Evolutionary conservation across 2,329 filamentous ascomycete genomes (phyloP), one percentile per base, ranked within the genome.

Genomic region (Fusarium sp.): DNA sequence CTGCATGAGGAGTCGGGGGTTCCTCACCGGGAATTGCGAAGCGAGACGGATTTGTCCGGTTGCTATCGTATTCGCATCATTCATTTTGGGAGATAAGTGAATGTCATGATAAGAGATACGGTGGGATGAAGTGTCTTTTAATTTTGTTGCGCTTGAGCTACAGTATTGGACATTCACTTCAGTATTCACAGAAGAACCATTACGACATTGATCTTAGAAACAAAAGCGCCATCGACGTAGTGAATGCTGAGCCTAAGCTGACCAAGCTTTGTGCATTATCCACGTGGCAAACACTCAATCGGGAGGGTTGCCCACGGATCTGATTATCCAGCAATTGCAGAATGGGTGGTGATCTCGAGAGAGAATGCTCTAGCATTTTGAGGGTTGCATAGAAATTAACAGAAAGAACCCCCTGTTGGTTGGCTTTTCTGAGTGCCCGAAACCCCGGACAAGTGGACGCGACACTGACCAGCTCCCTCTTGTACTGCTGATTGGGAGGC

Each of bases 211-310:
- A 18, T 20, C 34, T 40, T 16, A 12, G 5, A 8, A 53, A 38
- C 34, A 1, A 41, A 53, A 40, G 27, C 20, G 46, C 41, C 57
- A 12, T 59, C 27, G 13, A 46, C 61, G 65, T 38, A 56, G 25
- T 29, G 20, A 27, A 8, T 47, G 55, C 59, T 62, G 52, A 59
- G 52, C 44, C 57, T 49, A 38, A 44, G 60, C 64, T 58, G 55
- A 61, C 59, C 46, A 69, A 69, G 55, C 52, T 18, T 38, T 38
- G 45, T 38, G 45, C 46, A 34, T 18, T 12, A 20, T 54, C 49
- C 69, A 71, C 68, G 60, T 71, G 69, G 69, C 65, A 53, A 71
- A 58, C 24, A 41, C 13, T 56, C 45, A 49, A 24, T 46, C 12
- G 20, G n/a, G 8, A 40, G 13, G 62, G 62, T 49, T 66, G 62